These are phyloP conservation scores for Heliocybe sulcata DNA, from an alignment of 1,284 basidiomycete genomes.

Conservation along the genomic window DNA sequence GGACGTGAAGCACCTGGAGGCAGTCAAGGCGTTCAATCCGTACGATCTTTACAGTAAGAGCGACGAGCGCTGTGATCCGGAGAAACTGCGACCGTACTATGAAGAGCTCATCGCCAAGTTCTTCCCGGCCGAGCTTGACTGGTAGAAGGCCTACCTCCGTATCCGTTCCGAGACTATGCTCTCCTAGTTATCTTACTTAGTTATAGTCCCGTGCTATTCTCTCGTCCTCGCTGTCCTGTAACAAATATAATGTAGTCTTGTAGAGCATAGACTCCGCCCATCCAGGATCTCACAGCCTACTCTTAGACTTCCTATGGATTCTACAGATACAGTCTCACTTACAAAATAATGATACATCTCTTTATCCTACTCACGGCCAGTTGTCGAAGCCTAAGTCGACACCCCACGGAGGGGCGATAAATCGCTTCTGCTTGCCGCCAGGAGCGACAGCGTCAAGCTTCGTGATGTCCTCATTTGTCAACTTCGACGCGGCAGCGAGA, in stretches of 20 bases:
- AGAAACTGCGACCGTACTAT: constrained; percentile 76
- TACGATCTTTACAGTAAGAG: constrained; percentile 91
- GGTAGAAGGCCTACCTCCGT: constrained; percentile 35
- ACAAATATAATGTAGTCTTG: not conserved
- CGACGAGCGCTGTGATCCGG: constrained; percentile 60
- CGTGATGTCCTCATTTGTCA: constrained; percentile 55
- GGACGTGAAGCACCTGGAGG: constrained; percentile 54
- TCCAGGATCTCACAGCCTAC: not conserved
- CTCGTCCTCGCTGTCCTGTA: not conserved
- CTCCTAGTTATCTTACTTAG: no score
- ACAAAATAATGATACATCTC: not conserved
- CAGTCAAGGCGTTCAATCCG: constrained; percentile 77
- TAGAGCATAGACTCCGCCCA: not conserved
- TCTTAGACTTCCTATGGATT: not conserved
- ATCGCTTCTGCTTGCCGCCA: constrained; percentile 65
- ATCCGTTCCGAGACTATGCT: no score
- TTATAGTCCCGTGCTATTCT: no score
- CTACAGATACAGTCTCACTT: not conserved
- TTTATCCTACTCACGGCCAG: constrained; percentile 32
- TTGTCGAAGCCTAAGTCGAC: constrained; percentile 65
- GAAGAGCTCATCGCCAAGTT: constrained; percentile 76
- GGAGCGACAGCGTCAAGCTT: constrained; percentile 60
- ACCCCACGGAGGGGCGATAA: constrained; percentile 65
- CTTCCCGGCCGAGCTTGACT: constrained; percentile 74
- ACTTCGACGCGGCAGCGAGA: constrained; percentile 36